Evolutionary conservation across 2,329 filamentous ascomycete genomes (phyloP), one percentile per base, ranked within the genome.

Genomic region (Trichoderma endophyticum): DNA sequence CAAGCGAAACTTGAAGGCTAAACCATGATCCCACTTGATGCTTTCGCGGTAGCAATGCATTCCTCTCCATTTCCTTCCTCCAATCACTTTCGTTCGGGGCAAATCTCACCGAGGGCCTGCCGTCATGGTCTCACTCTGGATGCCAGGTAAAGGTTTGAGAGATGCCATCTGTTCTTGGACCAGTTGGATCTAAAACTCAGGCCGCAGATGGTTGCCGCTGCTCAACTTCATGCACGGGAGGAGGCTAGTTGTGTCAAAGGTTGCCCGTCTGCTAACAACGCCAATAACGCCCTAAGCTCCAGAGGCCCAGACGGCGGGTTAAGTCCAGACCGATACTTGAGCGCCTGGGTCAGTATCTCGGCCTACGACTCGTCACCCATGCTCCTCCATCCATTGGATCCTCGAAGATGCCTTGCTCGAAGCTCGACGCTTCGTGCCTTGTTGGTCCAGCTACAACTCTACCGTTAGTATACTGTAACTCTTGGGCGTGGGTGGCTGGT

Each of bases 381-480:
- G 39, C 11, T 71, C 61, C 73, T 71, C 77, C 74, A 77, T 54
- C 73, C 75, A 59, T 76, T 76, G 1, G 74, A 65, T 14, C 57
- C 34, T 8, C 66, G 68, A 3, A 72, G 51, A 14, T 74, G 70
- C 6, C 65, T 72, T 15, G 74, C 72, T 54, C 74, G 74, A 21
- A 80, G 71, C 30, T 78, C 74, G 15, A 73, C 54, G 8, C 65
- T 71, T 32, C 70, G 73, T 7, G 72, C 72, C 65, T 75, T 77
- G 70, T 76, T 79, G 18, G 77, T 76, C 78, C 78, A 79, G 21
- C 76, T 78, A 14, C 18, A 39, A 9, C 4, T 21, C 21, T 32
- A 69, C 70, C 24, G 73, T 68, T 36, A 57, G 54, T 21, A 59
- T 36, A 12, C 28, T 3, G 39, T 30, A 24, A 14, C 39, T 63